A percentile compares a stretch with the other conserved stretches of the same genome.
Conservation (phyloP, 1,284 basidiomycete genomes). For the Polyporus tsugae region DNA sequence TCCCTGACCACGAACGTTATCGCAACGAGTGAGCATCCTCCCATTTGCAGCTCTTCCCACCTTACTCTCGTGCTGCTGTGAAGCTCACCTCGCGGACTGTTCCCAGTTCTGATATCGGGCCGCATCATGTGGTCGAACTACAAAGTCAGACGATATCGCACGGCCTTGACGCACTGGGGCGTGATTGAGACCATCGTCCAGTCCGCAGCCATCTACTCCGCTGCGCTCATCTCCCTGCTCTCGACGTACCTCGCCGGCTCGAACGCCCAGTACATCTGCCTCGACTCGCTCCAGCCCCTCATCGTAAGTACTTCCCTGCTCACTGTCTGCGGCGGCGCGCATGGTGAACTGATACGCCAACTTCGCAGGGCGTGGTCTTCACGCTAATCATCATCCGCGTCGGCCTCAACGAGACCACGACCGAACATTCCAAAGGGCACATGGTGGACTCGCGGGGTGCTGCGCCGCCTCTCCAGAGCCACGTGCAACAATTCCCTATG, state of each 20-base stretch:
- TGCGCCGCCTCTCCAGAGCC: background rate
- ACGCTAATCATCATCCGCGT: conserved; percentile 35
- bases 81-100: background rate
- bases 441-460: conserved; percentile 15
- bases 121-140: conserved; percentile 26
- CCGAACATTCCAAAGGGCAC: conserved; percentile 21
- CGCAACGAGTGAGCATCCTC: conserved; percentile 18
- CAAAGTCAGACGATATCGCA: conserved; percentile 13
- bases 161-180: conserved; percentile 20
- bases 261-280: conserved; percentile 31
- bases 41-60: background rate
- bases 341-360: background rate
- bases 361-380: conserved; percentile 31
- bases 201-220: conserved; percentile 33
- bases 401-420: conserved; percentile 28
- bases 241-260: conserved; percentile 30
- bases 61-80: background rate
- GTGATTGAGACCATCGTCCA: conserved; percentile 34
- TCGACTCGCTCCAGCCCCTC: conserved; percentile 31
- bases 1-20: conserved; percentile 29
- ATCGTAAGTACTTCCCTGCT: conserved; percentile 20
- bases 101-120: conserved; percentile 19
- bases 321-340: background rate
- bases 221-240: conserved; percentile 30
- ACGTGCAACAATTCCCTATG: conserved; percentile 10